These are phyloP conservation scores for Paratinospora sagittata DNA, from an alignment of 164 flowering plant species.

Conservation along the genomic window DNA sequence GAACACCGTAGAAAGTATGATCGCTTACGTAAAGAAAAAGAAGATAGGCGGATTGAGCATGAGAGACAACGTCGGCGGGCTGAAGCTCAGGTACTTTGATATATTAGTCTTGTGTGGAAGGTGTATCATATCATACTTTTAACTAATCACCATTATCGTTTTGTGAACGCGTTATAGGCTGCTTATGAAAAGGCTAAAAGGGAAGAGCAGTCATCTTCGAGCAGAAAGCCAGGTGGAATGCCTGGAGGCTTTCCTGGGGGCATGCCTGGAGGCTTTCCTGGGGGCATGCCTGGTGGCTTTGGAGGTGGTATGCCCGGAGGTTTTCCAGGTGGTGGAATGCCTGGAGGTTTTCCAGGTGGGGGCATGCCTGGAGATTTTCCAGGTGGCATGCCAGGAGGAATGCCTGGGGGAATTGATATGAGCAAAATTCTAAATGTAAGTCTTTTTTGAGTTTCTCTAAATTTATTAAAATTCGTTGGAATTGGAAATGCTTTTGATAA, in stretches of 20 bases:
- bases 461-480: background rate
- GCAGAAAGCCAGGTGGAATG: constrained; percentile 53
- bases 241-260: constrained; percentile 64
- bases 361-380: constrained; percentile 35
- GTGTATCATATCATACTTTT: background rate
- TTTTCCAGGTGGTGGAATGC: constrained; percentile 37
- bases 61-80: constrained; percentile 79
- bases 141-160: background rate
- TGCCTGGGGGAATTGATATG: constrained; percentile 81
- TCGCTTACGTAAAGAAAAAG: constrained; percentile 62
- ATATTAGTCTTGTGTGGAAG: background rate
- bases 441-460: background rate
- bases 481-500: background rate
- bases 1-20: constrained; percentile 93
- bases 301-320: constrained; percentile 48
- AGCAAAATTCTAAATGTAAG: constrained; percentile 89
- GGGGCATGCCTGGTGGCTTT: constrained; percentile 51
- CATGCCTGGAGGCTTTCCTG: constrained; percentile 56
- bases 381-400: constrained; percentile 49
- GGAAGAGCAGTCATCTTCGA: constrained; percentile 73
- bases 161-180: constrained; percentile 45
- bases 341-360: constrained; percentile 52
- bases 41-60: constrained; percentile 57
- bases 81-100: constrained; percentile 64
- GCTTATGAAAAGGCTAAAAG: constrained; percentile 91